A percentile compares a stretch with the other conserved stretches of the same genome.
Evolutionary conservation across 345 rosid genomes (phyloP).

Genomic region (Citrus medica): DNA sequence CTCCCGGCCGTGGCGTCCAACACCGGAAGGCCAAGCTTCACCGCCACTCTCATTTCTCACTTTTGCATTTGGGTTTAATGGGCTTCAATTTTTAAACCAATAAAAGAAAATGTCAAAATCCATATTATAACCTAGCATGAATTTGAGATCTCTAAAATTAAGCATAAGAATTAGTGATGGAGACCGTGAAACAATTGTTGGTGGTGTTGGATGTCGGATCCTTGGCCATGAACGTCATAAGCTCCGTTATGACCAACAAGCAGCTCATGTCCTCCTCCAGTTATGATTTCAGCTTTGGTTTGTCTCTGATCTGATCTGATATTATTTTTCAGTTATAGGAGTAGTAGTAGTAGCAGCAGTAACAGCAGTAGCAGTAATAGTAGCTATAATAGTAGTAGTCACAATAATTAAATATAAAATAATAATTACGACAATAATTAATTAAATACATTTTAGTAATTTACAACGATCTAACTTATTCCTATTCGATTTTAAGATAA

Average conservation of each 20-base stretch:
- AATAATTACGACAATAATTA: no score
- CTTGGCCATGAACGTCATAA: slow-evolving; percentile 84
- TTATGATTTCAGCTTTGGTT: slow-evolving; percentile 80
- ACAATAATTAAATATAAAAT: no score
- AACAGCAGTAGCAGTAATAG: rapidly evolving
- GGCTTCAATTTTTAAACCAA: background rate
- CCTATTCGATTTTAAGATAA: no score
- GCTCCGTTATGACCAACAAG: slow-evolving; percentile 97
- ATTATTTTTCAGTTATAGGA: background rate
- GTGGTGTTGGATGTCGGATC: slow-evolving; percentile 88
- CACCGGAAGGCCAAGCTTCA: no score
- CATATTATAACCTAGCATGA: background rate
- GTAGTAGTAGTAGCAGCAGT: no score
- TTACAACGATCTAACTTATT: no score
- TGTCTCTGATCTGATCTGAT: slow-evolving; percentile 15
- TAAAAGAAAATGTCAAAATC: background rate
- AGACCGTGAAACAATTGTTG: slow-evolving; percentile 59
- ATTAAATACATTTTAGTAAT: no score
- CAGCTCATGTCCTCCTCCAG: slow-evolving; percentile 85
- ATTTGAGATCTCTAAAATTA: background rate
- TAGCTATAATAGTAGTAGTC: no score
- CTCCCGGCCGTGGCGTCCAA: no score
- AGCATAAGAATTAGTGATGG: slow-evolving; percentile 17
- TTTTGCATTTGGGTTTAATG: no score
- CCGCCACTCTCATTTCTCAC: no score